Evolutionary conservation across 2,329 filamentous ascomycete species (phyloP), one percentile per base, ranked within the genome.

Genomic region (Chalaropsis ovoidea): DNA sequence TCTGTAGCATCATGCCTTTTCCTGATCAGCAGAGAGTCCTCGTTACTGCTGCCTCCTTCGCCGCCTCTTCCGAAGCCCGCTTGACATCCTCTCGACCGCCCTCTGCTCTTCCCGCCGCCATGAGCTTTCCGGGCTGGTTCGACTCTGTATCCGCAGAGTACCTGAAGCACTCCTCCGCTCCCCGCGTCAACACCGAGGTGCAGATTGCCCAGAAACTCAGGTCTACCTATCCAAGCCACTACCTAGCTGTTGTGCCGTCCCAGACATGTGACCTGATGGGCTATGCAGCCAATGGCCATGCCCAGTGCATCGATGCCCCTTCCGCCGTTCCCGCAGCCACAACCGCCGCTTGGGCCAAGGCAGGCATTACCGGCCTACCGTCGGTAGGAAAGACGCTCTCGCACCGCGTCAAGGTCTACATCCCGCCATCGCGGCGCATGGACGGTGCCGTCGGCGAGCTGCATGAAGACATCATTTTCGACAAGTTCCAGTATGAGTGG

Each of bases 401-500:
- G 19, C 68, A 79, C 17, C 68, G 72, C 10, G 76, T 74, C 74
- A 77, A 74, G 49, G 31, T 72, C 13, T 80, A 78, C 69, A 1
- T 74, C 6, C 74, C 78, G 0, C 77, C 78, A 0, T 68, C 72
- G 5, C 73, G 76, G 2, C 77, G 78, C n/a, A 71, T 77, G 65
- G 73, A 76, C 62, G 77, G 76, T 24, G 71, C 70, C 64, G 68
- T 68, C 2, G 78, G 78, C 13, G 68, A 67, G 2, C 69, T 80
- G 22, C 72, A 65, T 1, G 71, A 74, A 45, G 63, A 69, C 5
- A 65, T 76, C 11, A 66, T 72, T 31, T 79, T 77, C 68, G 76
- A 72, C 69, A 78, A 78, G 70, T 79, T 76, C 68, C 63, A 75
- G 24, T 79, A 78, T 71, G 71, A 70, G 49, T 80, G 77, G 77